Conservation (phyloP, 176 grass and related monocot genomes). For the Themeda triandra region DNA sequence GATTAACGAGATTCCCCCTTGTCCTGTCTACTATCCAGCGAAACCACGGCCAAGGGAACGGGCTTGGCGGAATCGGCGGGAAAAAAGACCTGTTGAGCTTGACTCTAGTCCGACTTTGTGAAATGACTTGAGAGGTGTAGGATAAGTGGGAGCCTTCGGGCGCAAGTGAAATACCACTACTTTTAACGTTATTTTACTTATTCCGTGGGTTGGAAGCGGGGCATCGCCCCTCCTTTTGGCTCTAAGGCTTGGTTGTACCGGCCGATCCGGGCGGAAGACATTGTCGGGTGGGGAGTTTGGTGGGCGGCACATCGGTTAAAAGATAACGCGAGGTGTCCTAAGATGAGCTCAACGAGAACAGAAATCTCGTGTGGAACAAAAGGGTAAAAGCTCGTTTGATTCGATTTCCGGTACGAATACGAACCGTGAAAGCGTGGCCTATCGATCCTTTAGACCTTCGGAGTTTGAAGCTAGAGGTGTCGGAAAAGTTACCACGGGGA, state of each 20-base stretch:
- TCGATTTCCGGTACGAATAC: slow-evolving; percentile 67
- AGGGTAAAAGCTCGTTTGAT: slow-evolving; percentile 68
- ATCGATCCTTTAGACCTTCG: slow-evolving; percentile 69
- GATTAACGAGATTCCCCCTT: slow-evolving; percentile 42
- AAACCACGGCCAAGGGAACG: too few relatives aligned
- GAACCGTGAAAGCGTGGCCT: slow-evolving; percentile 80
- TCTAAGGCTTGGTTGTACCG: too few relatives aligned
- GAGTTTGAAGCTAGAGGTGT: slow-evolving; percentile 66
- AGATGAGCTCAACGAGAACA: slow-evolving; percentile 51
- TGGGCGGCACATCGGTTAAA: too few relatives aligned
- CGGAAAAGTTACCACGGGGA: slow-evolving; percentile 70
- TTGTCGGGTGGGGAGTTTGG: slow-evolving; percentile 82
- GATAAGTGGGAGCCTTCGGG: slow-evolving; percentile 15
- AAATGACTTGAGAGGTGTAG: too few relatives aligned
- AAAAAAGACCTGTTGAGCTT: too few relatives aligned
- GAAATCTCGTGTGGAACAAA: slow-evolving; percentile 38
- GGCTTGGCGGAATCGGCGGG: too few relatives aligned
- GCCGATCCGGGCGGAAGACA: slow-evolving; percentile 59
- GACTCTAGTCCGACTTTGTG: too few relatives aligned
- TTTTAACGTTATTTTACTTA: slow-evolving; percentile 85
- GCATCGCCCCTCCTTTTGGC: slow-evolving; percentile 20
- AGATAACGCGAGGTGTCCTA: not conserved
- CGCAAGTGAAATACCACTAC: slow-evolving; percentile 75
- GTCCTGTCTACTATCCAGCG: slow-evolving; percentile 12
- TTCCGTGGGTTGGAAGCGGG: slow-evolving; percentile 37